Base-by-base conservation (phyloP, 2,329 filamentous ascomycete genomes). In the Drechslera avenae region DNA sequence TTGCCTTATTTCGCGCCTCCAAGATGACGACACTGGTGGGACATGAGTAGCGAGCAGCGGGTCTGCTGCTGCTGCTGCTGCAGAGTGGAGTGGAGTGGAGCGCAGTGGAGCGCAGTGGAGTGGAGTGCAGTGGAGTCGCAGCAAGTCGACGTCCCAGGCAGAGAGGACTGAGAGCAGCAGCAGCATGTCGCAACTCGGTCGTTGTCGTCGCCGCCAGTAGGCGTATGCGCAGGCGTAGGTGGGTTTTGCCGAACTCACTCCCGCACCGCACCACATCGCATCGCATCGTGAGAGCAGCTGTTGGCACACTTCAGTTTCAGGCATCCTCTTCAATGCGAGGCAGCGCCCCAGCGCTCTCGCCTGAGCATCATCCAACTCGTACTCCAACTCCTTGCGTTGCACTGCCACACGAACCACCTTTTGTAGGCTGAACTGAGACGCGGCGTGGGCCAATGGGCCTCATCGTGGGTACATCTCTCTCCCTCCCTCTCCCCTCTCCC, bases 21-120 rank as follows among this genome's bases (percentile, higher is more conserved):
- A 56, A 59, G 45, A 64, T 64, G 63, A 67, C 59, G 66, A 66
- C 50, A 52, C 21, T 37, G 33, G 39, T 23, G 46, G 54, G 46
- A n/a, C 45, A 46, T 45, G 47, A 23, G 21, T 23, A 23, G 21
- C 21, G 21, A 8, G 5, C 21, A 23, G 21, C 21, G 21, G 26
- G 26, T 28, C 9, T 28, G 26, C 26, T 23, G 21, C 21, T 4
- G 21, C 4, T 7, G 7, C 4, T 4, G 21, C 21, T 12, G 23
- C 23, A 28, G 8, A 28, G 26, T 28, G 9, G 26, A 28, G 26
- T 28, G 26, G 26, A 13, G 26, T 5, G 26, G 26, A 3, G 26
- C 2, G 26, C 21, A 23, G 21, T 23, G 5, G 3, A 23, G 4
- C 21, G n/a, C n/a, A n/a, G n/a, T n/a, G n/a, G n/a, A n/a, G n/a